These are phyloP conservation scores for Ceratocystis eucalypticola DNA, from an alignment of 2,329 filamentous ascomycete genomes.

Conservation along the genomic window DNA sequence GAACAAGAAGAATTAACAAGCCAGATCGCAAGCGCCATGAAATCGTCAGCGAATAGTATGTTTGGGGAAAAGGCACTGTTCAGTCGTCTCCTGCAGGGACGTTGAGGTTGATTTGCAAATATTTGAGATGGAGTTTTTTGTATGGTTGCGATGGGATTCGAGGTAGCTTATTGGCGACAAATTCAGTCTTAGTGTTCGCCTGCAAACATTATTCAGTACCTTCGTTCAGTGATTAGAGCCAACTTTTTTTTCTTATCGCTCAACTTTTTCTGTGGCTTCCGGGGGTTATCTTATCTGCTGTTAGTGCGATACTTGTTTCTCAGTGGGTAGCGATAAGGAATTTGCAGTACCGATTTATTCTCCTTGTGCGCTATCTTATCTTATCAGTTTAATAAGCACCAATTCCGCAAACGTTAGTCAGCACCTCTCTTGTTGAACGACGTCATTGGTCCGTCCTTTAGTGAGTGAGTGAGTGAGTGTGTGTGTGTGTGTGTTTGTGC, in stretches of 20 bases:
- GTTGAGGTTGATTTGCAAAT: neutral
- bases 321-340: neutral
- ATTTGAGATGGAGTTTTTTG: conserved; percentile 9
- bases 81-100: conserved; percentile 17
- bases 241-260: conserved; percentile 20
- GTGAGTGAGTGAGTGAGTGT: too few species aligned
- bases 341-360: conserved; percentile 10
- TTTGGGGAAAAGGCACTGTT: neutral
- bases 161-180: conserved; percentile 10
- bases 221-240: neutral
- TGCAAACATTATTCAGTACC: neutral
- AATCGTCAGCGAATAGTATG: conserved; percentile 16
- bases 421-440: neutral
- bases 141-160: neutral
- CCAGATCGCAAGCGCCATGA: conserved; percentile 6
- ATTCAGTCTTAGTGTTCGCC: conserved; percentile 12
- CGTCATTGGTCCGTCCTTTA: conserved; percentile 11
- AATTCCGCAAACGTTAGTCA: neutral
- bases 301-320: conserved; percentile 9
- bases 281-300: neutral
- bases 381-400: conserved; percentile 14
- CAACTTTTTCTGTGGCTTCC: conserved; percentile 17
- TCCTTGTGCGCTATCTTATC: conserved; percentile 13
- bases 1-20: neutral
- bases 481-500: too few species aligned